Percentiles rank a stretch among this genome's conserved stretches.
These are phyloP conservation scores for Neurospora sublineolata DNA, from an alignment of 495 filamentous ascomycete genomes.

Conservation along the genomic window DNA sequence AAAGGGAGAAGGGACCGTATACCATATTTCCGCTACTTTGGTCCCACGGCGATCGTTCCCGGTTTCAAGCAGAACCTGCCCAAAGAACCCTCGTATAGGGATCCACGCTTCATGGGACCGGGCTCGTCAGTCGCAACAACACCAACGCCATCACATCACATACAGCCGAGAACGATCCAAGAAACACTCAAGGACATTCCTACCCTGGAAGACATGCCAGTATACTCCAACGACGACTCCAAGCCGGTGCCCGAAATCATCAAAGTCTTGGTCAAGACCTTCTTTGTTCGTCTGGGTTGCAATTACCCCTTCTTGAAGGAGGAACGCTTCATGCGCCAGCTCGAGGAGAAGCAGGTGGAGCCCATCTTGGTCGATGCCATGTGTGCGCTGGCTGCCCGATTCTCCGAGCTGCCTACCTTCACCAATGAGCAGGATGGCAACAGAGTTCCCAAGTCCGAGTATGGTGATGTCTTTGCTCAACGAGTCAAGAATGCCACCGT, in stretches of 20 bases:
- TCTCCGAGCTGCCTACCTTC: constrained; percentile 57
- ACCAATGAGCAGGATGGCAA: constrained; percentile 42
- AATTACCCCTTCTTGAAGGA: constrained; percentile 71
- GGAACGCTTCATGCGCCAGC: constrained; percentile 53
- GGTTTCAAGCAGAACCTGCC: constrained; percentile 83
- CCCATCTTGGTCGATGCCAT: constrained; percentile 79
- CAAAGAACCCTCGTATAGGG: neutral
- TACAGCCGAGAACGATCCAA: constrained; percentile 32
- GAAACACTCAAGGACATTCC: constrained; percentile 57
- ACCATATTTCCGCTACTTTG: constrained; percentile 81
- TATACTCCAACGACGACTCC: constrained; percentile 63
- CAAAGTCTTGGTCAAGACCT: constrained; percentile 60
- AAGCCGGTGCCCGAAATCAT: constrained; percentile 60
- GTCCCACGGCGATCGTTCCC: constrained; percentile 77
- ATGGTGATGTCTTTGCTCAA: constrained; percentile 66
- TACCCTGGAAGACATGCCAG: constrained; percentile 52
- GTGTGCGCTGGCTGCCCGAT: constrained; percentile 70
- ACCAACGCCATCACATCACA: constrained; percentile 11
- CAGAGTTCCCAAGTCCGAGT: constrained; percentile 42
- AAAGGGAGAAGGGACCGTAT: constrained; percentile 46
- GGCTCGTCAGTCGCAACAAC: neutral
- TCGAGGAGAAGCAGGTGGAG: constrained; percentile 69
- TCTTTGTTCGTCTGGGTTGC: constrained; percentile 68
- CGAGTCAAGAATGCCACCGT: constrained; percentile 62
- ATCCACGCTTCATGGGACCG: neutral